Evolutionary conservation across 805 yeast species (phyloP).

Genomic region (Suhomyces pyralidae): DNA sequence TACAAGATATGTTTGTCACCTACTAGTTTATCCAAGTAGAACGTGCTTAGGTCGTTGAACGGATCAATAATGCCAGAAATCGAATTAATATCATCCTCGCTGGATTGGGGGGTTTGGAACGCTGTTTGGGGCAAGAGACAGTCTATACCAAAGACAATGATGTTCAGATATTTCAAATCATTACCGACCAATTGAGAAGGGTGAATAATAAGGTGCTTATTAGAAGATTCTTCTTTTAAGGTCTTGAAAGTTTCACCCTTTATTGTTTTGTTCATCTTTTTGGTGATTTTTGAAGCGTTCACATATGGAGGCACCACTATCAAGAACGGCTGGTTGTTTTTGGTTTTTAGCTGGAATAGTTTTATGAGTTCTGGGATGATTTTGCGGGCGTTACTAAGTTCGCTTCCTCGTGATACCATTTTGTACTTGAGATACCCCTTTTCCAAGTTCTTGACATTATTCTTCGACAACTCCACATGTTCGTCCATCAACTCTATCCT

Average conservation of each 20-base stretch:
- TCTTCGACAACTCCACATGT: conserved; percentile 8
- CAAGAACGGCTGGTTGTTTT: conserved; percentile 9
- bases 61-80: conserved; percentile 19
- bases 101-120: neutral
- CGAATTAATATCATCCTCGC: neutral
- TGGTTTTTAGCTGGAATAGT: conserved; percentile 2
- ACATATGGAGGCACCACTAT: conserved; percentile 17
- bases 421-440: conserved; percentile 12
- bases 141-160: conserved; percentile 19
- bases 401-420: neutral
- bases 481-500: conserved; percentile 8
- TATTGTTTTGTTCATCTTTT: neutral
- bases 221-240: neutral
- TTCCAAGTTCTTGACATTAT: conserved; percentile 13
- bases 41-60: conserved; percentile 15
- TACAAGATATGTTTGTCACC: conserved; percentile 18
- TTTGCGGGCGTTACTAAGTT: neutral
- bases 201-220: conserved; percentile 3
- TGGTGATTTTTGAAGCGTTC: conserved; percentile 1
- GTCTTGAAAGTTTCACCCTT: neutral
- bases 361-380: neutral
- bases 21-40: conserved; percentile 16
- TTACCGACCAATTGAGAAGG: conserved; percentile 16
- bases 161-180: conserved; percentile 6
- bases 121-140: conserved; percentile 21